Base-by-base conservation (phyloP, 768 basidiomycete genomes). In the Collybia nuda region DNA sequence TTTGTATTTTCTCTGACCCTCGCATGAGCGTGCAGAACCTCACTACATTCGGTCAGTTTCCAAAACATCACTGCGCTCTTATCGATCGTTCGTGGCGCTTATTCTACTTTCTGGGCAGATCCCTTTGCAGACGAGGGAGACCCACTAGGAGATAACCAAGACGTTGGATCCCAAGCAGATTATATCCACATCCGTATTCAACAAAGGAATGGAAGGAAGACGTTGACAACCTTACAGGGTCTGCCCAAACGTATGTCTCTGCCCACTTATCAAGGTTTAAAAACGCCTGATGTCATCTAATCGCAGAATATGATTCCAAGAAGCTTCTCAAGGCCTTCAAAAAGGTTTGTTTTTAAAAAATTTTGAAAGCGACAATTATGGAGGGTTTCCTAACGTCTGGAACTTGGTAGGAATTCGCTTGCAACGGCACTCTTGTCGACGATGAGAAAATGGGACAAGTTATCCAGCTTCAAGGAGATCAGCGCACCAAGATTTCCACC, bases 251-350 rank as follows among this genome's bases (percentile, higher is more conserved):
- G 91, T 91, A 57, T 57, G 84, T 72, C 26, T n/a, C 28, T 22
- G 18, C 50, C 48, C 28, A 28, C 48, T 50, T 15, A 26, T 35
- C 15, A 21, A 26, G 35, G 28, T 26, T 44, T 49, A 22, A 41
- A n/a, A 35, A 36, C 35, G 11, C 29, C n/a, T 54, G 53, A 36
- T 55, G 38, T 49, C 54, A 55, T 39, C 45, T 40, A 24, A 44
- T 38, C 41, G 38, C 66, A 94, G 93, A 94, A 74, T 98, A 96
- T 72, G 93, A 98, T 70, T 81, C 85, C 59, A 98, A 97, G 86
- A 99, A 98, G 76, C 80, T 99, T 57, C 79, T 98, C 71, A 98
- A 98, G 71, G 94, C 91, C 12, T 97, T 98, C 80, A 99, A 98
- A 82, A 99, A 98, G 88, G 93, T 89, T n/a, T n/a, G n/a, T n/a